Evolutionary conservation across 805 yeast genomes (phyloP).

Genomic region (Torulaspora gathmanii): DNA sequence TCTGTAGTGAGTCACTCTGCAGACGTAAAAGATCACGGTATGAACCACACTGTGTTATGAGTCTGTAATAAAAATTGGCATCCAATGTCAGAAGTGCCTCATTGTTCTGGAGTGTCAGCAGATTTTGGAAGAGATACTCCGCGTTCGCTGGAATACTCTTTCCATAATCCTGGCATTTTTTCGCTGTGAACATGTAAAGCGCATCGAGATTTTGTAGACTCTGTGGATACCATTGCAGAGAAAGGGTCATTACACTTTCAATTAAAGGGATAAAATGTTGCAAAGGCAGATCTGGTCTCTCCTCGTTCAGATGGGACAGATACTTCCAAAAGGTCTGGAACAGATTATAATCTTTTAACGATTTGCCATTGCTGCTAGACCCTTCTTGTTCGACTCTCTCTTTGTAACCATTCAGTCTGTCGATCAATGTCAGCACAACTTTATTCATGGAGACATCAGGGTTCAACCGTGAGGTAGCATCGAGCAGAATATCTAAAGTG

Average conservation of each 20-base stretch:
- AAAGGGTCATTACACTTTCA: constrained; percentile 59
- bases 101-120: constrained; percentile 18
- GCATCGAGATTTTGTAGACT: constrained; percentile 56
- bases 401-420: constrained; percentile 44
- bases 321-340: constrained; percentile 67
- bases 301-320: constrained; percentile 48
- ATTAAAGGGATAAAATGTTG: constrained; percentile 61
- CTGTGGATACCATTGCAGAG: constrained; percentile 62
- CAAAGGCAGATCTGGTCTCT: constrained; percentile 61
- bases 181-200: constrained; percentile 52
- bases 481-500: constrained; percentile 63
- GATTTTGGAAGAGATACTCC: constrained; percentile 20
- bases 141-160: constrained; percentile 16
- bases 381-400: constrained; percentile 14
- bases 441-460: constrained; percentile 66
- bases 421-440: constrained; percentile 64
- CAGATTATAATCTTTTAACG: constrained; percentile 35
- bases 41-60: constrained; percentile 25
- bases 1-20: constrained; percentile 40
- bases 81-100: constrained; percentile 4
- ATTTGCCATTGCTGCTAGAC: constrained; percentile 11
- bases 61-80: constrained; percentile 16
- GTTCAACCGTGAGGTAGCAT: constrained; percentile 59
- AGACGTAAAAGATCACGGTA: constrained; percentile 22
- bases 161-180: constrained; percentile 38